These are phyloP conservation scores for Penicillium sp. DNA, from an alignment of 2,329 filamentous ascomycete species.

Conservation along the genomic window DNA sequence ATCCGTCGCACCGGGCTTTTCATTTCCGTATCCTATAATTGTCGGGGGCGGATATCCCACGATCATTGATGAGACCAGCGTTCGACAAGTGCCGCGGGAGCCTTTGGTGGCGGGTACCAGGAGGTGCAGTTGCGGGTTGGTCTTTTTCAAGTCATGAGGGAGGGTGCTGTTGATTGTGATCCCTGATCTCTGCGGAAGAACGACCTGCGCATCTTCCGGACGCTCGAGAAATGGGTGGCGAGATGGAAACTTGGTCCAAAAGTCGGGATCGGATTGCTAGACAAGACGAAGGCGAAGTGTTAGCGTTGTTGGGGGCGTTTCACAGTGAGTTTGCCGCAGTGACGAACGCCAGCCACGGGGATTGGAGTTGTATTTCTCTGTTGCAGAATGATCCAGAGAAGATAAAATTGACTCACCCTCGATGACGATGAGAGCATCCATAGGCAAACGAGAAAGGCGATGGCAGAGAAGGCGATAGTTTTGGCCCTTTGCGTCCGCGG, in stretches of 20 bases:
- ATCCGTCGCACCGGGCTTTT: conserved; percentile 33
- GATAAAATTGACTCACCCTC: conserved; percentile 17
- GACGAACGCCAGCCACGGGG: not conserved
- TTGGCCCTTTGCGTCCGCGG: conserved; percentile 32
- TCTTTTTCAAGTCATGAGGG: conserved; percentile 37
- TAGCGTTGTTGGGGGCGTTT: conserved; percentile 1
- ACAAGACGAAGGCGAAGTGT: not conserved
- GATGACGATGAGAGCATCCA: conserved; percentile 24
- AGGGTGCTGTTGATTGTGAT: conserved; percentile 33
- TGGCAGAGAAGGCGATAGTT: conserved; percentile 23
- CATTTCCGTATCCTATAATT: conserved; percentile 52
- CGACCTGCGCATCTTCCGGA: conserved; percentile 38
- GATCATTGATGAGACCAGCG: conserved; percentile 61
- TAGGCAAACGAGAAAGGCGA: conserved; percentile 31
- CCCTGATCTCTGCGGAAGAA: conserved; percentile 23
- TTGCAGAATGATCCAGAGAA: not conserved
- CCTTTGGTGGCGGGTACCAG: conserved; percentile 56
- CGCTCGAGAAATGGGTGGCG: conserved; percentile 32
- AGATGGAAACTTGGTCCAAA: conserved; percentile 40
- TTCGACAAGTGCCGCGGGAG: conserved; percentile 60
- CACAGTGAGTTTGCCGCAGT: not conserved
- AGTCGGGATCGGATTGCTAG: conserved; percentile 32
- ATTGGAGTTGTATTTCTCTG: conserved; percentile 1
- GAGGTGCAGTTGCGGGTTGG: conserved; percentile 57
- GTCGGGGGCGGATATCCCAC: conserved; percentile 63